These are phyloP conservation scores for Exophiala viscosa DNA, from an alignment of 2,329 filamentous ascomycete genomes.

Conservation along the genomic window DNA sequence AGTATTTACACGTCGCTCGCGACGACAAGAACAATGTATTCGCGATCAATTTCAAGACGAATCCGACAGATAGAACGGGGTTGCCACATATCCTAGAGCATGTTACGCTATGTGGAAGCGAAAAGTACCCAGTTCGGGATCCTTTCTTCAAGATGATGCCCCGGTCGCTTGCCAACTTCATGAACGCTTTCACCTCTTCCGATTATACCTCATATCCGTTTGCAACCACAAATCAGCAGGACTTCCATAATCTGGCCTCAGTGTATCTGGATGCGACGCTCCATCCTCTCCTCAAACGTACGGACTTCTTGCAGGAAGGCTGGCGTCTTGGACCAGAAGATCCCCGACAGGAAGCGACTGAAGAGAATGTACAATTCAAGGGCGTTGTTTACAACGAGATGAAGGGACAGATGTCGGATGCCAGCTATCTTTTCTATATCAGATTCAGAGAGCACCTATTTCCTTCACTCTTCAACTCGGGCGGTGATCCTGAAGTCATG, in stretches of 20 bases:
- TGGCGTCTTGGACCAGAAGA: constrained; percentile 96
- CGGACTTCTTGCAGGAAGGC: constrained; percentile 93
- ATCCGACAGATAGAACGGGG: constrained; percentile 92
- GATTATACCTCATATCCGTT: constrained; percentile 98
- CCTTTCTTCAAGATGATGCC: constrained; percentile 99
- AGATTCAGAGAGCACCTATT: constrained; percentile 92
- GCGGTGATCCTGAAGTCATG: constrained; percentile 93
- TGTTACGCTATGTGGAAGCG: constrained; percentile 90
- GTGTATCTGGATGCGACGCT: constrained; percentile 95
- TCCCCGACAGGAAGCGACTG: constrained; percentile 50
- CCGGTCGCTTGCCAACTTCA: constrained; percentile 96
- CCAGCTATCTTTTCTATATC: constrained; percentile 93
- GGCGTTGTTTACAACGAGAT: constrained; percentile 99
- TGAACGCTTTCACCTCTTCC: constrained; percentile 97
- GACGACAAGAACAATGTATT: constrained; percentile 99
- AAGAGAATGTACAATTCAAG: constrained; percentile 70
- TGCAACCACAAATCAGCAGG: constrained; percentile 90
- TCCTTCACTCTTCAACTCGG: constrained; percentile 91
- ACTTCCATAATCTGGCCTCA: constrained; percentile 92
- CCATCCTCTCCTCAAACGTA: constrained; percentile 80
- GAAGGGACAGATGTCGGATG: constrained; percentile 99
- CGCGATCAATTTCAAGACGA: constrained; percentile 98
- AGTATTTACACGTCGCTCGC: constrained; percentile 90
- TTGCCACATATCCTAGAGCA: constrained; percentile 97
- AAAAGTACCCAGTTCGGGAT: constrained; percentile 97